These are phyloP conservation scores for Sungouiozyma intestinalis DNA, from an alignment of 805 yeast genomes.

Conservation along the genomic window DNA sequence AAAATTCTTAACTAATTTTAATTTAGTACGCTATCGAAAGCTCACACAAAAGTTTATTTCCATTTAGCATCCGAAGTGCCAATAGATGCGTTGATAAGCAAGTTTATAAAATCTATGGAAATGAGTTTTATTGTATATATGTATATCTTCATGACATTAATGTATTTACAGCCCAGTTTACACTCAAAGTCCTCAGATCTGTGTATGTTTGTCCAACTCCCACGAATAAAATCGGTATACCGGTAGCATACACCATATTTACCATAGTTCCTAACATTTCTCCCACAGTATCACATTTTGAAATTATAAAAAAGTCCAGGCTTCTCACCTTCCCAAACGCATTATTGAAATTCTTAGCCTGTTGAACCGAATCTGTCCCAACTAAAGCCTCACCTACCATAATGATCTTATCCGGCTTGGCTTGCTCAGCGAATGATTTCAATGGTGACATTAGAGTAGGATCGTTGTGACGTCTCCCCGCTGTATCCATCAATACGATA, in stretches of 20 bases:
- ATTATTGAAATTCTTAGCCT: slow-evolving; percentile 83
- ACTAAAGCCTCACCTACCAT: slow-evolving; percentile 99
- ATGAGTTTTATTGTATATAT: not conserved
- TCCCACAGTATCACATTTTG: slow-evolving; percentile 96
- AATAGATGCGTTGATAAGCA: not conserved
- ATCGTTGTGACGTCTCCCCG: slow-evolving; percentile 95
- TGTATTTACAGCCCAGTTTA: slow-evolving; percentile 84
- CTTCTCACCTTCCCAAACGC: slow-evolving; percentile 81
- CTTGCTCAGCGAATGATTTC: slow-evolving; percentile 90
- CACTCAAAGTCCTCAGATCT: slow-evolving; percentile 80
- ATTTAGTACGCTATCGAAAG: too few species aligned
- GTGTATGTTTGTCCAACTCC: slow-evolving; percentile 98
- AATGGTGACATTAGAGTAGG: slow-evolving; percentile 90
- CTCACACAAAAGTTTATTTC: slow-evolving; percentile 1
- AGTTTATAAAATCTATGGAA: not conserved
- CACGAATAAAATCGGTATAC: slow-evolving; percentile 87
- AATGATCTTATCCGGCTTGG: slow-evolving; percentile 89
- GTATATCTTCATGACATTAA: slow-evolving; percentile 43
- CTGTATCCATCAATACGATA: slow-evolving; percentile 89
- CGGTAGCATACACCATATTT: slow-evolving; percentile 93
- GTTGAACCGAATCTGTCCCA: slow-evolving; percentile 94
- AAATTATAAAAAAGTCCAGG: slow-evolving; percentile 82
- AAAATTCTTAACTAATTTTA: slow-evolving; percentile 29
- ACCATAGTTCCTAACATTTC: slow-evolving; percentile 94
- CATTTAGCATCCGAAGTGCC: not conserved